phyloP scores from a whole-genome alignment of 2,329 filamentous ascomycete genomes.

The Dendrostoma leiphaemia region DNA sequence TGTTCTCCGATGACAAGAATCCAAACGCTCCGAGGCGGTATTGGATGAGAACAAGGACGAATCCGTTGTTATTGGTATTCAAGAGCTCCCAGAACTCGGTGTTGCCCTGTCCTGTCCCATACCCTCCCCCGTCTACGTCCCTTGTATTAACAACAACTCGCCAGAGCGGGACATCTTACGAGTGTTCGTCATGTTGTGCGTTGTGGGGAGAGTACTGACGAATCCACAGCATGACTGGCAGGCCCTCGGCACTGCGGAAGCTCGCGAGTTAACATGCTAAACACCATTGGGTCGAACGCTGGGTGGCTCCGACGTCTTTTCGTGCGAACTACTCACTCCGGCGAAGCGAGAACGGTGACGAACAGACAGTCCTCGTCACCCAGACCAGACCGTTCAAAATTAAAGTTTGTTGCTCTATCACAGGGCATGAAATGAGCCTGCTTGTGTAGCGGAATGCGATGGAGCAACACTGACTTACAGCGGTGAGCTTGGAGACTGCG shows the following conservation, averaged over 20 bases:
- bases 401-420: neutral
- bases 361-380: conserved; percentile 16
- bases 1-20: conserved; percentile 56
- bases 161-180: neutral
- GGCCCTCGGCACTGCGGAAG: neutral
- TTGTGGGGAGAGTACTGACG: neutral
- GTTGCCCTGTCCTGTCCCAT: conserved; percentile 11
- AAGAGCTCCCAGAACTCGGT: conserved; percentile 7
- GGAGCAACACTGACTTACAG: neutral
- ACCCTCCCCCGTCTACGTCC: conserved; percentile 4
- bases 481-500: conserved; percentile 2
- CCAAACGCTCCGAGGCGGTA: conserved; percentile 65
- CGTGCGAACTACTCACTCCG: neutral
- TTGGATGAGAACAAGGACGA: conserved; percentile 64
- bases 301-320: no score
- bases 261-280: no score
- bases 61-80: conserved; percentile 20
- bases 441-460: neutral
- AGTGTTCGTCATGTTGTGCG: neutral
- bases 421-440: neutral
- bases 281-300: no score
- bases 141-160: neutral
- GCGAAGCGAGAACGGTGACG: conserved; percentile 2
- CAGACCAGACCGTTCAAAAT: neutral
- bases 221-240: conserved; percentile 15